Evolutionary conservation across 805 yeast species (phyloP).

Genomic region (Lipomyces orientalis): DNA sequence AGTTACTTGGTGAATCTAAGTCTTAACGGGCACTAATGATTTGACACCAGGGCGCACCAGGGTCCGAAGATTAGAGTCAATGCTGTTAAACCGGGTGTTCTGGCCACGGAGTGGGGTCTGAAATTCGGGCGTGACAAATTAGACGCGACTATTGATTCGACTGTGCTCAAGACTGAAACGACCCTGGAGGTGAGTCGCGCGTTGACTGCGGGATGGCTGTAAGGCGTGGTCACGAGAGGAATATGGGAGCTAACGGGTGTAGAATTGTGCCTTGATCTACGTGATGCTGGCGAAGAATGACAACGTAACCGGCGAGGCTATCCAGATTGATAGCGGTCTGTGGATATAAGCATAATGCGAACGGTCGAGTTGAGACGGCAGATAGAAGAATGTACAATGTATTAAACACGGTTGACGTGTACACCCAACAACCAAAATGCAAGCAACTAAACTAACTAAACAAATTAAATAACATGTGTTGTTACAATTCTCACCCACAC

Average conservation of each 20-base stretch:
- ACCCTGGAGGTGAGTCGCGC: conserved; percentile 21
- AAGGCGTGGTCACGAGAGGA: neutral
- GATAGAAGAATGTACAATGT: neutral
- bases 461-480: neutral
- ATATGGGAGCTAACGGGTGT: conserved; percentile 7
- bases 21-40: neutral
- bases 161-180: conserved; percentile 20
- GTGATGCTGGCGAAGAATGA: conserved; percentile 40
- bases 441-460: neutral
- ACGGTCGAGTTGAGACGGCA: neutral
- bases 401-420: neutral
- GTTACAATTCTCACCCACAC: neutral
- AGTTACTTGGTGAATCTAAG: conserved; percentile 1
- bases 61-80: conserved; percentile 37
- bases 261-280: conserved; percentile 42
- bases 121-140: conserved; percentile 41
- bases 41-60: conserved; percentile 23
- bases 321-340: conserved; percentile 53
- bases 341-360: conserved; percentile 2
- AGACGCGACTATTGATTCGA: conserved; percentile 17
- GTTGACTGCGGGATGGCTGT: neutral
- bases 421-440: neutral
- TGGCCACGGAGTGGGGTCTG: conserved; percentile 43
- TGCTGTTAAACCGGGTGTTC: conserved; percentile 39
- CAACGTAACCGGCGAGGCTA: conserved; percentile 39